Evolutionary conservation across 2,329 filamentous ascomycete species (phyloP), one percentile per base, ranked within the genome.

Genomic region (Bisporella sp.): DNA sequence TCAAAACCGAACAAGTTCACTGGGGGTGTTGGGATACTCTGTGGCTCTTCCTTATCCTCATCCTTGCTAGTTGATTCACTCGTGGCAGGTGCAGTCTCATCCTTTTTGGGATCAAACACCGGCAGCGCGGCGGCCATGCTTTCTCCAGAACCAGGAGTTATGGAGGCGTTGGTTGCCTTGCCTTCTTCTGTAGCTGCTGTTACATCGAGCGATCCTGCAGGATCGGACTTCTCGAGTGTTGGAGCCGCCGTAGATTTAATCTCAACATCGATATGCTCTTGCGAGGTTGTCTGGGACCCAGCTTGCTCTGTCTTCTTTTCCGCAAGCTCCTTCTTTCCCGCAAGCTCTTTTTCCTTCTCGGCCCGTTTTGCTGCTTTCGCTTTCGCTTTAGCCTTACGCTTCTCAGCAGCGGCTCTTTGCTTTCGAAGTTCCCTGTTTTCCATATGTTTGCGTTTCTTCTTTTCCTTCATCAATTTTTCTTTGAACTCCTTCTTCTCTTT

Each of bases 391-490:
- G 33, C 46, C 47, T 40, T 54, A 37, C 43, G 52, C 35, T 41
- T 55, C 31, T 46, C 49, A 21, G 49, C 48, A 8, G 50, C 31
- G 3, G 33, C 42, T 47, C 48, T 53, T 13, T 31, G 5, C 47
- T 45, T 58, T 43, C 41, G 57, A 35, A 31, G 52, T 45, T 33
- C 50, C 51, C 45, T 51, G 8, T 55, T 51, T 0, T 56, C 51
- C 46, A 48, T 55, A 30, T 49, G 49, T 47, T 42, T 56, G 8
- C 42, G 42, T 13, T 30, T 45, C 42, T 45, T 32, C 60, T 31
- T 66, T 60, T 45, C 63, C 56, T 51, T 53, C 41, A 41, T 53
- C 42, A 53, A 39, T 13, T 45, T 45, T 8, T 32, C 42, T 13
- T 32, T 45, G 21, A 45, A 12, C 28, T 45, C 45, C 3, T 47